These are phyloP conservation scores for Kwoniella bestiolae DNA, from an alignment of 768 basidiomycete species.

Conservation along the genomic window DNA sequence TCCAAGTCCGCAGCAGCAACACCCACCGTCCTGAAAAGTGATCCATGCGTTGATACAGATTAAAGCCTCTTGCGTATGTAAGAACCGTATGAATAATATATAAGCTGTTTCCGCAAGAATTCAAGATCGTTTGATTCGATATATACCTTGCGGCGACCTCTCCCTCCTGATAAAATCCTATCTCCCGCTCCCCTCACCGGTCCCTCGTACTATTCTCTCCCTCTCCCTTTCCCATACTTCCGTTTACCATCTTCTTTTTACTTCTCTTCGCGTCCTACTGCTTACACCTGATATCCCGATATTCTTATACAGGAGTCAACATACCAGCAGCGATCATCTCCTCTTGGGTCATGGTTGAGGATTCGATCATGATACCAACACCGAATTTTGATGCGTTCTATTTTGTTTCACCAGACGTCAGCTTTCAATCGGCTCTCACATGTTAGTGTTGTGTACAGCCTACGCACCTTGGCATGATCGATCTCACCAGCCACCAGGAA, in stretches of 20 bases:
- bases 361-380: constrained; percentile 96
- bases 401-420: constrained; percentile 11
- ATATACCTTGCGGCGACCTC: neutral
- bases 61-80: no score
- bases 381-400: constrained; percentile 94
- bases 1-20: neutral
- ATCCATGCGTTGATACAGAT: constrained; percentile 34
- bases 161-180: neutral
- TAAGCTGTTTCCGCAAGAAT: neutral
- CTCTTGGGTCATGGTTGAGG: constrained; percentile 53
- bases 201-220: neutral
- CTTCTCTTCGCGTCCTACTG: neutral
- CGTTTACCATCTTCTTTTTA: neutral
- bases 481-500: constrained; percentile 96
- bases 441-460: neutral
- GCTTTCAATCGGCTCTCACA: neutral
- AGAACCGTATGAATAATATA: constrained; percentile 11
- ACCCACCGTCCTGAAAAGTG: constrained; percentile 26
- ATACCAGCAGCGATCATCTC: constrained; percentile 55
- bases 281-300: no score
- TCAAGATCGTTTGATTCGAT: constrained; percentile 1
- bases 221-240: neutral
- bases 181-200: neutral
- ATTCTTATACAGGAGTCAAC: constrained; percentile 40
- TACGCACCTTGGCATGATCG: constrained; percentile 91